phyloP scores from a whole-genome alignment of 306 rosid genomes.

The Vachellia collinsii region DNA sequence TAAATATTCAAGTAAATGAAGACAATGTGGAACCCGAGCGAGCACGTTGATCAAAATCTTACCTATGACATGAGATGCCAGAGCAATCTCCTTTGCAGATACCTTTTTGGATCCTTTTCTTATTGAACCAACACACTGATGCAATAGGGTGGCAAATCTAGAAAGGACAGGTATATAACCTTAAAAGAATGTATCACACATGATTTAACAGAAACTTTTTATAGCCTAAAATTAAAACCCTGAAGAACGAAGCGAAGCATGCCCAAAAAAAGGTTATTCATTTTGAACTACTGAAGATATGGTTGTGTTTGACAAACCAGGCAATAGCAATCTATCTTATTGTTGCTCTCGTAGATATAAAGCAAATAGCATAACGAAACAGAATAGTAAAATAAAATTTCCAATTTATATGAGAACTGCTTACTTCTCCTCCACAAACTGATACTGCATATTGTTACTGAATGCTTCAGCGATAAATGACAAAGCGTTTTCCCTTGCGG shows the following conservation, averaged over 20 bases:
- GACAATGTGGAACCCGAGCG: neutral
- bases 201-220: neutral
- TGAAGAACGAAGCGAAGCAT: neutral
- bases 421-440: conserved; percentile 85
- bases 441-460: conserved; percentile 69
- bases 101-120: conserved; percentile 85
- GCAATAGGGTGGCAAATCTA: conserved; percentile 91
- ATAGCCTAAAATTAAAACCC: neutral
- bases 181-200: neutral
- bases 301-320: conserved; percentile 17
- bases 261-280: neutral
- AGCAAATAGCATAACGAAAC: neutral
- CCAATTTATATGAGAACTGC: conserved; percentile 22
- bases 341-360: neutral
- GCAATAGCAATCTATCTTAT: neutral
- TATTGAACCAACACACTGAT: conserved; percentile 76
- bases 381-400: neutral
- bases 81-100: conserved; percentile 70
- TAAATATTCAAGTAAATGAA: conserved; percentile 19
- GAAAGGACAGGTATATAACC: conserved; percentile 25
- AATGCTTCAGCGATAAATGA: conserved; percentile 65
- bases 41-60: conserved; percentile 37
- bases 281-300: neutral
- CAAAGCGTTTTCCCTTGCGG: conserved; percentile 84
- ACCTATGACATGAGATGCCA: conserved; percentile 89